phyloP scores from a whole-genome alignment of 1,284 basidiomycete genomes.

The Amylostereum chailletii region DNA sequence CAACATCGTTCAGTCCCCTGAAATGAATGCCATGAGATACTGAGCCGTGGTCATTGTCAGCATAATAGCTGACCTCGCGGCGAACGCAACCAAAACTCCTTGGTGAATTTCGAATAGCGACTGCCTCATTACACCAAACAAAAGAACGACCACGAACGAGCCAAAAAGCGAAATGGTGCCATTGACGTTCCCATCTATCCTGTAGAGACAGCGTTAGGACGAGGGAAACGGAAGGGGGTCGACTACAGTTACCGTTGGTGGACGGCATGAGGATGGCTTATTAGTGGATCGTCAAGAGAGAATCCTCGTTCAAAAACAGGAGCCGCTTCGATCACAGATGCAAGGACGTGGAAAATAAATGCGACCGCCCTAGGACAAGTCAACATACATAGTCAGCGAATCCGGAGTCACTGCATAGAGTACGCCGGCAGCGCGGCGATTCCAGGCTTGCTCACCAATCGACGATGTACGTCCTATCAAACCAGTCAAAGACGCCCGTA shows the following conservation, averaged over 20 bases:
- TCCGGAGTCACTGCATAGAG: neutral
- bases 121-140: slow-evolving; percentile 28
- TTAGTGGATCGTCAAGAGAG: slow-evolving; percentile 39
- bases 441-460: slow-evolving; percentile 23
- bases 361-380: slow-evolving; percentile 31
- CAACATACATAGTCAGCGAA: no score
- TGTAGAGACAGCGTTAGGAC: slow-evolving; percentile 15
- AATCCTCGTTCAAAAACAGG: slow-evolving; percentile 50
- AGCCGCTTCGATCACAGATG: slow-evolving; percentile 26
- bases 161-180: slow-evolving; percentile 35
- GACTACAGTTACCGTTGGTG: slow-evolving; percentile 35
- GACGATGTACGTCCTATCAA: slow-evolving; percentile 26
- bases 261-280: slow-evolving; percentile 37
- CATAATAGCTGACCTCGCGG: slow-evolving; percentile 31
- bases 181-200: slow-evolving; percentile 40
- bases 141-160: slow-evolving; percentile 30
- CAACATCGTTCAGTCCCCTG: slow-evolving; percentile 38
- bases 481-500: slow-evolving; percentile 37
- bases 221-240: neutral
- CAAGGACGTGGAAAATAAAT: slow-evolving; percentile 33
- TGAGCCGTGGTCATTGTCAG: no score
- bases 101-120: slow-evolving; percentile 50
- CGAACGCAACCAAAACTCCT: slow-evolving; percentile 38
- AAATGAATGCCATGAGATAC: neutral
- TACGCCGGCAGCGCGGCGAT: neutral